A percentile compares a stretch with the other conserved stretches of the same genome.
Conservation (phyloP, 306 rosid species). For the Abrus pulchellus region DNA sequence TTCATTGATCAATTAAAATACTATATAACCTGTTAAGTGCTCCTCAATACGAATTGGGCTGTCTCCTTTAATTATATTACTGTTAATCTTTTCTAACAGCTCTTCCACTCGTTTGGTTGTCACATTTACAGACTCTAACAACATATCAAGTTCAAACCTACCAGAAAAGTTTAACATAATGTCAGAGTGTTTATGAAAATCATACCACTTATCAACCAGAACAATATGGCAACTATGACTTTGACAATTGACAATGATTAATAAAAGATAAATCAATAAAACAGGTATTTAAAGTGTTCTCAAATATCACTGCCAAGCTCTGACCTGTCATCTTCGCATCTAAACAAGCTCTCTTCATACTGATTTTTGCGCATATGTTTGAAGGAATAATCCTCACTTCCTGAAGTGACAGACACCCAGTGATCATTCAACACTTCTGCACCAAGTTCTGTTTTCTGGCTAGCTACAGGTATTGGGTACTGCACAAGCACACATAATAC, state of each 20-base stretch:
- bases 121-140: slow-evolving; percentile 93
- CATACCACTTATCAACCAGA: neutral
- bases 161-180: slow-evolving; percentile 41
- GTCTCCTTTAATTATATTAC: slow-evolving; percentile 72
- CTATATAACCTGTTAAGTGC: slow-evolving; percentile 80
- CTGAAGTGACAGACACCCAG: slow-evolving; percentile 99
- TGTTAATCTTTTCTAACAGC: slow-evolving; percentile 81
- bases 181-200: slow-evolving; percentile 44
- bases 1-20: slow-evolving; percentile 46
- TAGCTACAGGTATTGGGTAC: slow-evolving; percentile 87
- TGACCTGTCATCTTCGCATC: slow-evolving; percentile 99
- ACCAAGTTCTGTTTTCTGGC: slow-evolving; percentile 91
- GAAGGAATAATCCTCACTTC: slow-evolving; percentile 98
- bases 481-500: slow-evolving; percentile 49
- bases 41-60: slow-evolving; percentile 85
- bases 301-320: slow-evolving; percentile 39
- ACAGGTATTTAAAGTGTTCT: slow-evolving; percentile 9
- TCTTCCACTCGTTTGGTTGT: slow-evolving; percentile 90
- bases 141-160: slow-evolving; percentile 96
- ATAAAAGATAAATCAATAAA: neutral
- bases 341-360: slow-evolving; percentile 96
- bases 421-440: slow-evolving; percentile 87
- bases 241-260: no score
- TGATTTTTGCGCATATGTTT: slow-evolving; percentile 99
- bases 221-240: no score